Evolutionary conservation across 192 early-diverging fungal genomes (phyloP), one percentile per base, ranked within the genome.

Genomic region (Borealophlyctis nickersoniae): DNA sequence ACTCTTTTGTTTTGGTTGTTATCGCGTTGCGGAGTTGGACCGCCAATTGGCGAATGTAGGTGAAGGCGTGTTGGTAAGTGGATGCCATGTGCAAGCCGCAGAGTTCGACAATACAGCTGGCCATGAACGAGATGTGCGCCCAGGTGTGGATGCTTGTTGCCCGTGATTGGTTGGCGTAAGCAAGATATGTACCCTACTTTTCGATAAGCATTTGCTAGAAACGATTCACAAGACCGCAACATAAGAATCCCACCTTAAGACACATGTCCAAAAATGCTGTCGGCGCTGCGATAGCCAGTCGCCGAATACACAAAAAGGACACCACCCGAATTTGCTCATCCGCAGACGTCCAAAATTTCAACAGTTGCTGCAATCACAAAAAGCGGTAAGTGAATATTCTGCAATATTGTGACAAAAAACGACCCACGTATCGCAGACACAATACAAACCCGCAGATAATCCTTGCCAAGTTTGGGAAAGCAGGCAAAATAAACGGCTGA

Each of bases 51-150:
- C 97, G 85, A 29, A 99, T 83, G 76, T 92, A 93, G 29, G 90
- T 83, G 71, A 98, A 99, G 30, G 85, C 94, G 58, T 90, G 90
- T 71, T 96, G 93, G 79, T 99, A 99, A 33, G 89, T 89, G 52
- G 88, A 71, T 4, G 83, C 78, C 2, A 85, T 76, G 67, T 96
- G 82, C 32, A 90, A 55, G 4, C 92, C 93, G 64, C 86, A 88
- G 14, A 98, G 81, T 59, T 97, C 92, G 29, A 92, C 91, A 54
- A 91, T 89, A 72, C 89, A 94, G 78, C 92, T 92, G 62, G 84
- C 78, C 93, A 98, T 95, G 66, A 98, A 87, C 69, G 89, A 85
- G 75, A 97, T 89, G 34, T 81, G 77, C 4, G 89, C 85, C 70
- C 94, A 81, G 5, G 92, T 93, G 67, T 90, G 85, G 19, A 88